Percentiles rank a stretch among this genome's conserved stretches.
Evolutionary conservation across 805 yeast species (phyloP).

Genomic region (Candida cerambycidarum): DNA sequence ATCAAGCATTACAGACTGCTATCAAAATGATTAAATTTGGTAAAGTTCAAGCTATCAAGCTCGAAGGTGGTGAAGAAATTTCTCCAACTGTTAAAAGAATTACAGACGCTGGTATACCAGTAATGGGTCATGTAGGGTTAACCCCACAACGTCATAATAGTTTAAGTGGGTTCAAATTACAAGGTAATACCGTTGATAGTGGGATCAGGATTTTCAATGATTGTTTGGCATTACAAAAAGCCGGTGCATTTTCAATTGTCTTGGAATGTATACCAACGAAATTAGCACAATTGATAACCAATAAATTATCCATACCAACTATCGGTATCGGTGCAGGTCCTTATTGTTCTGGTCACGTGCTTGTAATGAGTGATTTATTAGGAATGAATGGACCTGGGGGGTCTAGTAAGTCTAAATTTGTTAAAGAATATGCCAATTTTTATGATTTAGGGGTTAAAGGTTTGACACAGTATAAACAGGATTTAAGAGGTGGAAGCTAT

Average conservation of each 20-base stretch:
- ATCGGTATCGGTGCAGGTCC: conserved; percentile 97
- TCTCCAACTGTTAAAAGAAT: conserved; percentile 54
- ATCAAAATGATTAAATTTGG: conserved; percentile 54
- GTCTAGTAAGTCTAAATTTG: conserved; percentile 65
- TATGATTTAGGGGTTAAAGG: conserved; percentile 50
- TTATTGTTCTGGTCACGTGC: conserved; percentile 80
- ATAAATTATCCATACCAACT: conserved; percentile 65
- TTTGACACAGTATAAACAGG: conserved; percentile 53
- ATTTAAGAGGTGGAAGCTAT: conserved; percentile 54
- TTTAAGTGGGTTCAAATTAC: conserved; percentile 85
- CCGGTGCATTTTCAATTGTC: conserved; percentile 76
- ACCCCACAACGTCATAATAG: conserved; percentile 85
- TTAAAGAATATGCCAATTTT: conserved; percentile 62
- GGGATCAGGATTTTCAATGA: conserved; percentile 63
- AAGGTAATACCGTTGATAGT: conserved; percentile 58
- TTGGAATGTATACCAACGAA: conserved; percentile 84
- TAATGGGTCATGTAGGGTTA: conserved; percentile 87
- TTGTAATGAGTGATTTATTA: conserved; percentile 80
- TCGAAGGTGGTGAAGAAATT: conserved; percentile 78
- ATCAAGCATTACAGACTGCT: conserved; percentile 63
- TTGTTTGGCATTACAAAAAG: conserved; percentile 65
- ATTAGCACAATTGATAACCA: conserved; percentile 65
- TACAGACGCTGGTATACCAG: conserved; percentile 75
- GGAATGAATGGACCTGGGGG: conserved; percentile 63
- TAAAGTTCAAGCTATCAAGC: conserved; percentile 69